Evolutionary conservation across 345 rosid genomes (phyloP).

Genomic region (Linum trigynum): DNA sequence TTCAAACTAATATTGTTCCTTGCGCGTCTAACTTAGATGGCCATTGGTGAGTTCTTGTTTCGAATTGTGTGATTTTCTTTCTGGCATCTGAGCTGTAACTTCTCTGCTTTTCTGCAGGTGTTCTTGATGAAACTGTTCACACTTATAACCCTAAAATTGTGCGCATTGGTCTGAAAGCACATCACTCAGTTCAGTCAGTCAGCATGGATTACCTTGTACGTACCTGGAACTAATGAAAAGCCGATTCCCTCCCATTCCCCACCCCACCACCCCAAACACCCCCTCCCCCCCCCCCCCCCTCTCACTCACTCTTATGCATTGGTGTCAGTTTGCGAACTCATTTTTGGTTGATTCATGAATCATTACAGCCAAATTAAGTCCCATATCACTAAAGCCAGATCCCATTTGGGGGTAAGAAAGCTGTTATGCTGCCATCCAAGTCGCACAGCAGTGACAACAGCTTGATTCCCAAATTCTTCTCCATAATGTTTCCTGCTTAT

Average conservation of each 20-base stretch:
- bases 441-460: not conserved
- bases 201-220: constrained; percentile 88
- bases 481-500: not conserved
- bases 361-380: not conserved
- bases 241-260: too few species aligned
- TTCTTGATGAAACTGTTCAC: constrained; percentile 66
- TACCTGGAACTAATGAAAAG: not conserved
- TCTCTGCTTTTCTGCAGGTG: constrained; percentile 37
- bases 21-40: not conserved
- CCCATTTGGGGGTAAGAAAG: not conserved
- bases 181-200: constrained; percentile 74
- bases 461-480: not conserved
- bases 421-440: not conserved
- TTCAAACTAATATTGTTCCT: too few species aligned
- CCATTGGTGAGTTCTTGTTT: not conserved
- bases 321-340: not conserved
- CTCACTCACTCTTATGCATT: not conserved
- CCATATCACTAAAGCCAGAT: not conserved
- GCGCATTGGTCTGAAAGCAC: constrained; percentile 90
- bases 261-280: too few species aligned
- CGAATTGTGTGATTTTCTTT: not conserved
- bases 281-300: too few species aligned
- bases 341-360: too few species aligned
- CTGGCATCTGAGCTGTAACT: not conserved
- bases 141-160: constrained; percentile 79